phyloP scores from a whole-genome alignment of 768 basidiomycete genomes.

The Porpolomopsis calyptriformis region DNA sequence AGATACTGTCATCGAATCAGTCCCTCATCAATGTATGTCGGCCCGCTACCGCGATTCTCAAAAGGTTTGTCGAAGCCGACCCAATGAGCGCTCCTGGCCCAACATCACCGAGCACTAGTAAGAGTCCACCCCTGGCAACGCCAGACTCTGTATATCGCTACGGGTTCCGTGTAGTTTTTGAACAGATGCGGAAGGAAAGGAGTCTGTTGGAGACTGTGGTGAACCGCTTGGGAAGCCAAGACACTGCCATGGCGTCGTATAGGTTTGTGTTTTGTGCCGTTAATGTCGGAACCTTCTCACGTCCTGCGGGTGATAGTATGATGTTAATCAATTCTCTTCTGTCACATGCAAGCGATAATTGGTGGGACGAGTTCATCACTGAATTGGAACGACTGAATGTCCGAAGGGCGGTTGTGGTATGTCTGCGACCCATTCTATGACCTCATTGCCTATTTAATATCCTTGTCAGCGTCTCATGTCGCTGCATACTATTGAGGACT shows the following conservation, averaged over 20 bases:
- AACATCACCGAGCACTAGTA: slow-evolving; percentile 49
- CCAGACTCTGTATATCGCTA: slow-evolving; percentile 71
- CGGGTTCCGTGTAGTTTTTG: slow-evolving; percentile 76
- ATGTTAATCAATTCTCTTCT: slow-evolving; percentile 84
- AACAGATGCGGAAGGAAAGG: slow-evolving; percentile 67
- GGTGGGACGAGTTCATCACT: slow-evolving; percentile 71
- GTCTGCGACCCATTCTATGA: slow-evolving; percentile 19
- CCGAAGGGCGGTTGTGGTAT: slow-evolving; percentile 70
- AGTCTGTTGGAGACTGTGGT: slow-evolving; percentile 76
- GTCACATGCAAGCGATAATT: slow-evolving; percentile 62
- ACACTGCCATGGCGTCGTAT: slow-evolving; percentile 76
- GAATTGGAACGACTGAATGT: slow-evolving; percentile 70
- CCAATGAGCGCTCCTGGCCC: slow-evolving; percentile 56
- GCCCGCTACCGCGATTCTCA: slow-evolving; percentile 82
- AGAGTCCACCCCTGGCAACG: slow-evolving; percentile 37
- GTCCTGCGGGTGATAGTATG: slow-evolving; percentile 39
- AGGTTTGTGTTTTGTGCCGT: slow-evolving; percentile 36
- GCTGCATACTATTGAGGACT: slow-evolving; percentile 67
- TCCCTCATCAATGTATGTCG: slow-evolving; percentile 85
- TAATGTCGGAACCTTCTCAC: neutral
- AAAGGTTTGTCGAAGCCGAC: slow-evolving; percentile 82
- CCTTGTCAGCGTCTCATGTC: slow-evolving; percentile 64
- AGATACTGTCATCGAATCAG: slow-evolving; percentile 62
- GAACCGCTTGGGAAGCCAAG: slow-evolving; percentile 64
- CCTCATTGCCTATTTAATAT: neutral